Conservation (phyloP, 192 early-diverging fungal species). For the Coemansia biformis region DNA sequence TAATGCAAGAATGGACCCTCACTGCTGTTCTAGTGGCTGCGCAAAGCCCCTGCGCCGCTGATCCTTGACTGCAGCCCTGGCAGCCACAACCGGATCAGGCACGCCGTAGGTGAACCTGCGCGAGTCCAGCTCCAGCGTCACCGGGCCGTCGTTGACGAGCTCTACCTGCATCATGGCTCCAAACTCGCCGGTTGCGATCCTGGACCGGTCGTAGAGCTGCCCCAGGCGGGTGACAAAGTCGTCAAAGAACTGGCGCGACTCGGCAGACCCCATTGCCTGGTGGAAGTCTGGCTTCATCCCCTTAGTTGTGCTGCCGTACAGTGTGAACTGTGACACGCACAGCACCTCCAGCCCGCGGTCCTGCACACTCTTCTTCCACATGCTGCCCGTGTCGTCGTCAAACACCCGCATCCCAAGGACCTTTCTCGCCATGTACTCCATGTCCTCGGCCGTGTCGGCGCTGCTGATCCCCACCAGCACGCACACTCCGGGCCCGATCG, state of each 20-base stretch:
- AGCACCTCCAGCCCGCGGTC: conserved; percentile 71
- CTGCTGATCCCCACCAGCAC: conserved; percentile 65
- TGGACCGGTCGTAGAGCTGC: conserved; percentile 55
- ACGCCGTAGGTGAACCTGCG: conserved; percentile 33
- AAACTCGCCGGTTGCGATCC: conserved; percentile 80
- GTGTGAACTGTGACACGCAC: conserved; percentile 91
- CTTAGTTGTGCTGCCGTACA: conserved; percentile 77
- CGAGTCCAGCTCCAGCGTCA: conserved; percentile 58
- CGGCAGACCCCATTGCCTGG: conserved; percentile 69
- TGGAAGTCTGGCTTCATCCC: conserved; percentile 92
- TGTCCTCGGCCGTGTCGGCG: conserved; percentile 67
- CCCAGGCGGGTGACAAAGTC: conserved; percentile 67
- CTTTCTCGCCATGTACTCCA: conserved; percentile 84
- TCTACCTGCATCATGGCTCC: conserved; percentile 96
- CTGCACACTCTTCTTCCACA: conserved; percentile 79
- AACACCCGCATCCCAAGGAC: conserved; percentile 74
- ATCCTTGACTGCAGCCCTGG: no score
- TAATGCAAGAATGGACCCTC: no score
- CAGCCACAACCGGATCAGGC: no score
- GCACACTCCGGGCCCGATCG: conserved; percentile 75
- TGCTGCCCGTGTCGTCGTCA: conserved; percentile 56
- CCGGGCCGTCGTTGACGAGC: conserved; percentile 79
- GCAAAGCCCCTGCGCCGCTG: no score
- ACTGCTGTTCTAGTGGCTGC: no score
- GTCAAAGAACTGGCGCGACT: conserved; percentile 68